Evolutionary conservation across 2,329 filamentous ascomycete genomes (phyloP).

Genomic region (Furcasterigmium furcatum): DNA sequence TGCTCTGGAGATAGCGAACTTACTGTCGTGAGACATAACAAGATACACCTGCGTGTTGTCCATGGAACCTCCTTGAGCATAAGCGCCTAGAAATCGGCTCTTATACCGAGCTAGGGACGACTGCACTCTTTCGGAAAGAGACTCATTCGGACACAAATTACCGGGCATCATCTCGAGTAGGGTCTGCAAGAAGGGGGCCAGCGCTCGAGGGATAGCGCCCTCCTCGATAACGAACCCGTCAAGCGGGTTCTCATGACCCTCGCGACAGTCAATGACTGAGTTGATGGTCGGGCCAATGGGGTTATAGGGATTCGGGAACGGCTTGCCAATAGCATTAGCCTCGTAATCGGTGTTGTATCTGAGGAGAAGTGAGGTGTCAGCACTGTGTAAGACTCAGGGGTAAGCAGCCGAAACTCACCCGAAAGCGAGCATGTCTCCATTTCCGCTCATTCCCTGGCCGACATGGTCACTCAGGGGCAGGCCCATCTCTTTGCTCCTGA

Average conservation of each 20-base stretch:
- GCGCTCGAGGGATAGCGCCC: constrained; percentile 55
- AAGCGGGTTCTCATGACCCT: constrained; percentile 47
- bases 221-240: constrained; percentile 65
- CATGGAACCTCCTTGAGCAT: constrained; percentile 50
- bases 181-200: constrained; percentile 52
- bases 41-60: constrained; percentile 62
- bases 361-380: constrained; percentile 11
- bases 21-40: constrained; percentile 64
- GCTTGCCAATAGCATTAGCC: constrained; percentile 53
- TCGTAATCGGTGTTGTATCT: constrained; percentile 57
- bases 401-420: constrained; percentile 33
- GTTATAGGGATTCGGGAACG: constrained; percentile 43
- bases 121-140: constrained; percentile 36
- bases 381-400: background rate
- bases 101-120: constrained; percentile 44
- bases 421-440: constrained; percentile 64
- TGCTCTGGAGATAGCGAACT: too few relatives aligned
- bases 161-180: constrained; percentile 54
- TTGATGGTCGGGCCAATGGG: constrained; percentile 62
- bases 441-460: constrained; percentile 61
- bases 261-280: constrained; percentile 57
- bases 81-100: constrained; percentile 57
- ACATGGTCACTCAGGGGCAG: constrained; percentile 54
- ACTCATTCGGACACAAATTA: constrained; percentile 33
- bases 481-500: constrained; percentile 57